Conservation (phyloP, 164 flowering plant genomes). For the Nymphaea thermarum region DNA sequence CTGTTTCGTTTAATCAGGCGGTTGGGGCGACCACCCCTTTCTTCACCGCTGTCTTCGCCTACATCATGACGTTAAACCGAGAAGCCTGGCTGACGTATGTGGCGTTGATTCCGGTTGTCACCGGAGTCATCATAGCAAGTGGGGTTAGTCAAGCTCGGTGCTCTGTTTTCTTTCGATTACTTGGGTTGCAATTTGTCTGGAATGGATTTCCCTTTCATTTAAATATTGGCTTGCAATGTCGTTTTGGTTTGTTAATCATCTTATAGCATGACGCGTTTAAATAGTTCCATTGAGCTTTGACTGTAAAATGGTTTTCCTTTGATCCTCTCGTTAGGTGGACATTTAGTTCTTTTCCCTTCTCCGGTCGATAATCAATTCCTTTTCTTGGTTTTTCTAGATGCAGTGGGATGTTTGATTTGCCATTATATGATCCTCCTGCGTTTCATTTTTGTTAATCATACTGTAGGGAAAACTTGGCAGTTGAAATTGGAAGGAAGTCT, state of each 20-base stretch:
- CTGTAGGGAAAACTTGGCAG: too few species aligned
- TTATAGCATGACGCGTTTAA: too few species aligned
- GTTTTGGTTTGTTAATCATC: background rate
- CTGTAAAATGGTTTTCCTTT: too few species aligned
- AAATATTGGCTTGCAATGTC: background rate
- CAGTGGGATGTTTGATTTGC: too few species aligned
- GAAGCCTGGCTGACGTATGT: constrained; percentile 42
- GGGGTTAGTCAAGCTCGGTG: constrained; percentile 24
- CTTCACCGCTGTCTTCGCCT: constrained; percentile 41
- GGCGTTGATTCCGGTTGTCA: constrained; percentile 38
- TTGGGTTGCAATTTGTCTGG: background rate
- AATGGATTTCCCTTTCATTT: background rate
- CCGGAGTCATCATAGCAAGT: constrained; percentile 41
- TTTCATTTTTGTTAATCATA: too few species aligned
- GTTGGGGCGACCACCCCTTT: constrained; percentile 42
- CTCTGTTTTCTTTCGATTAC: background rate
- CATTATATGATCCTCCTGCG: too few species aligned
- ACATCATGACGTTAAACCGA: constrained; percentile 33
- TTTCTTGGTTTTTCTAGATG: too few species aligned
- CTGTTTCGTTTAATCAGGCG: constrained; percentile 46
- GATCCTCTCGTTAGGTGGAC: too few species aligned
- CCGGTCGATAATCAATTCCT: too few species aligned
- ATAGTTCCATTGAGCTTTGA: too few species aligned
- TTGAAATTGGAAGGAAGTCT: too few species aligned
- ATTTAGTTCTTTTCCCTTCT: too few species aligned